Evolutionary conservation across 352 stramenopile species (phyloP), one percentile per base, ranked within the genome.

Genomic region (Phytophthora idaei): DNA sequence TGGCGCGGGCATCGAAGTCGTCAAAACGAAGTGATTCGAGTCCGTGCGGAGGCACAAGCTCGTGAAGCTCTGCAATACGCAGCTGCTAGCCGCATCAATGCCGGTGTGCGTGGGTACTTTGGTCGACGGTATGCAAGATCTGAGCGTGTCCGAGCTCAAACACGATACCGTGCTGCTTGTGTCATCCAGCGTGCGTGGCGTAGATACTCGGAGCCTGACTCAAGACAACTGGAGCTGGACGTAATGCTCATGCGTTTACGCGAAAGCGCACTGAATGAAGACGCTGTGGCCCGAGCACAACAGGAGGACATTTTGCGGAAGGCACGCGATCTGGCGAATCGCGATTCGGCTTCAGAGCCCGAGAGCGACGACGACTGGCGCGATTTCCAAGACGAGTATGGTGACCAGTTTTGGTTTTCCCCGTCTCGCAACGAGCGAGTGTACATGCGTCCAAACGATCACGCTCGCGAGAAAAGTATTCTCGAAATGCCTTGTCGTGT

Each of bases 281-380:
- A 69, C n/a, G 55, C 70, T 5, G 72, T 55, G 0, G 83, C 86
- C 6, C 46, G 59, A 31, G 57, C 52, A 10, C 78, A 90, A 39
- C 80, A 90, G 53, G 53, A 72, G 1, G 77, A 80, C 17, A 49
- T 90, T 27, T 29, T 93, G 15, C 74, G 80, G 14, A 83, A 82
- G 36, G 80, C 82, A 0, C 64, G 71, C 3, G 71, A 75, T 28
- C 54, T 86, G 12, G 67, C 79, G 11, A 76, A 90, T 52, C 78
- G 69, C 14, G 84, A 93, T 71, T 94, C 86, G 11, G 86, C 86
- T 27, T 94, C 86, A 0, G 86, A 93, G 34, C 55, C 75, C 0
- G 84, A 92, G 45, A 90, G 80, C 44, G 87, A 95, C 31, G 81
- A 93, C 39, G 87, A 93, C 70, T 95, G 87, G 87, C 67, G 69